Conservation (phyloP, 1,139 yeast genomes). For the Yamadazyma membranifaciens region DNA sequence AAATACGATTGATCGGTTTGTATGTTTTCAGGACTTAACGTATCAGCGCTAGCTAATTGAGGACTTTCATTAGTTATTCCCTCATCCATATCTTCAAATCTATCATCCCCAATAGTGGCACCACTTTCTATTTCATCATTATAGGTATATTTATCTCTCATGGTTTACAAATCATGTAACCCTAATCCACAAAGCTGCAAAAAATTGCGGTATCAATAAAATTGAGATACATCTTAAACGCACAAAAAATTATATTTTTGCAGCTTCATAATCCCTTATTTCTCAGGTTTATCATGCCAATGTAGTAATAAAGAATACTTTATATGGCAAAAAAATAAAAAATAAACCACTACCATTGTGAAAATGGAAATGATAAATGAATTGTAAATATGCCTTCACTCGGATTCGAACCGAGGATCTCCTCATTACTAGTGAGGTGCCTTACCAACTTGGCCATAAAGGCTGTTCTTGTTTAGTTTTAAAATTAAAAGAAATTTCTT, state of each 20-base stretch:
- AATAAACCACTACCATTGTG: too few species aligned
- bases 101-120: too few species aligned
- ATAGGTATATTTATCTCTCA: not conserved
- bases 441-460: constrained; percentile 85
- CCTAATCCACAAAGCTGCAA: constrained; percentile 2
- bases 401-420: constrained; percentile 87
- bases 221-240: not conserved
- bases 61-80: too few species aligned
- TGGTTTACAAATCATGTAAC: not conserved
- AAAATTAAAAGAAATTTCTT: too few species aligned
- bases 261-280: too few species aligned
- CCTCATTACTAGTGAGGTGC: constrained; percentile 90
- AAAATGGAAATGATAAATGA: not conserved
- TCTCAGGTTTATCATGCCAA: too few species aligned
- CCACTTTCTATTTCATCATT: not conserved
- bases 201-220: not conserved
- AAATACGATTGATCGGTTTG: not conserved
- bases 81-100: too few species aligned
- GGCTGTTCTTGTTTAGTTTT: constrained; percentile 16
- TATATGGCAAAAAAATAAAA: too few species aligned
- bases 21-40: not conserved
- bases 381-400: constrained; percentile 58
- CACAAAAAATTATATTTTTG: too few species aligned
- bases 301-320: too few species aligned
- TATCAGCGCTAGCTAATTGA: too few species aligned